A percentile compares a stretch with the other conserved stretches of the same genome.
Conservation (phyloP, 768 basidiomycete species). For the Leccinum broughii region DNA sequence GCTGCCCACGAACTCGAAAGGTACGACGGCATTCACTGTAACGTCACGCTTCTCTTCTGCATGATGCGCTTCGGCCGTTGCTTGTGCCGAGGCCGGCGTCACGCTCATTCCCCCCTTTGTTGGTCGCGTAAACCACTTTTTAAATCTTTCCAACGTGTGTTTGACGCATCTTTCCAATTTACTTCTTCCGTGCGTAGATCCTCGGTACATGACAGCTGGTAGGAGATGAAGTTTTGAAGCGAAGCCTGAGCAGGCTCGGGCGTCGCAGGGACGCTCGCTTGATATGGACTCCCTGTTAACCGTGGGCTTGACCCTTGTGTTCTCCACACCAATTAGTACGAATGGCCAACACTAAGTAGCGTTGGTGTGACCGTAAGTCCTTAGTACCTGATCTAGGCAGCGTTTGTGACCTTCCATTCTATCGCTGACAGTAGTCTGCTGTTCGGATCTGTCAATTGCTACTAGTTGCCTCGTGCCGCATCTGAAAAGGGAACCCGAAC, state of each 20-base stretch:
- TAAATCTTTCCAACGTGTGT: conserved; percentile 12
- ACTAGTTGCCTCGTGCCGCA: neutral
- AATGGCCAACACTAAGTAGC: too few species aligned
- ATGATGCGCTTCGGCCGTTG: conserved; percentile 94
- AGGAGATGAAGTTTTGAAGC: too few species aligned
- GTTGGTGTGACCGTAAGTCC: too few species aligned
- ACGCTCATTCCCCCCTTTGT: conserved; percentile 99
- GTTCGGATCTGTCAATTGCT: neutral
- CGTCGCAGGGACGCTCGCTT: too few species aligned
- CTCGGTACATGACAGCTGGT: conserved; percentile 45
- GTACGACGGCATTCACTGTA: conserved; percentile 95
- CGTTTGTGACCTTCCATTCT: neutral
- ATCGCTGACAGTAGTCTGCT: neutral
- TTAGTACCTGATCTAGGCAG: too few species aligned
- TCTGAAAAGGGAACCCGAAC: neutral
- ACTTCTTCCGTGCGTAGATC: conserved; percentile 53
- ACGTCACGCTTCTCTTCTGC: conserved; percentile 97
- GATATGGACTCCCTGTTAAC: too few species aligned
- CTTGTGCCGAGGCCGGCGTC: conserved; percentile 97
- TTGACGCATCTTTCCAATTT: conserved; percentile 5
- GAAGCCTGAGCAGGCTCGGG: too few species aligned
- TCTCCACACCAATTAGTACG: too few species aligned
- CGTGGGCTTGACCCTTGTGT: too few species aligned
- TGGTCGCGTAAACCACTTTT: conserved; percentile 69
- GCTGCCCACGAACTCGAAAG: conserved; percentile 94